Evolutionary conservation across 257 asterid genomes (phyloP).

Genomic region (Nicotiana knightiana): DNA sequence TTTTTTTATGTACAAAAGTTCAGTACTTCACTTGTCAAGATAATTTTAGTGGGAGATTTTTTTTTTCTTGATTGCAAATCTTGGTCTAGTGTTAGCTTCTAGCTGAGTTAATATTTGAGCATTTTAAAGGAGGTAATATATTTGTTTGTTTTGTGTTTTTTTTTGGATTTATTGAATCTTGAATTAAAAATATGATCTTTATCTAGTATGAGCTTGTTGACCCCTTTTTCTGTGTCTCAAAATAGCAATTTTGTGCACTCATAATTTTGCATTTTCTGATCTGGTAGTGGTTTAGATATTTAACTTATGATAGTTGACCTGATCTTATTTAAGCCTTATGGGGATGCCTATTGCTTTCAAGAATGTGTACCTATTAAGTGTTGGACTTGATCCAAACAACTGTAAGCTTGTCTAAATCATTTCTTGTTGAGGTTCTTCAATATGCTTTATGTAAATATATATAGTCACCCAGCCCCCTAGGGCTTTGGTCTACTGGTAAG

Average conservation of each 20-base stretch:
- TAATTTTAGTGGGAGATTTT: not conserved
- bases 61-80: not conserved
- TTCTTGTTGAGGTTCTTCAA: not conserved
- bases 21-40: not conserved
- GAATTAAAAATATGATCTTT: not conserved
- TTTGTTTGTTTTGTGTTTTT: not conserved
- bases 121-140: not conserved
- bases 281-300: not conserved
- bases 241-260: not conserved
- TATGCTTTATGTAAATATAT: not conserved
- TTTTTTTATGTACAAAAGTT: not conserved
- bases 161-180: not conserved
- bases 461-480: not conserved
- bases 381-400: not conserved
- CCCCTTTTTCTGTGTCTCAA: not conserved
- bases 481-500: no score
- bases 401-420: not conserved
- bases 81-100: not conserved
- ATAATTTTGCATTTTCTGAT: not conserved
- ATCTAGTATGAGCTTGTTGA: not conserved
- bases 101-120: not conserved
- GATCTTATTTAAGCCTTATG: not conserved
- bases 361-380: constrained; percentile 1
- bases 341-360: not conserved
- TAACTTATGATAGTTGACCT: not conserved